phyloP scores from a whole-genome alignment of 2,329 filamentous ascomycete species.

The Arthrinium puccinioides region DNA sequence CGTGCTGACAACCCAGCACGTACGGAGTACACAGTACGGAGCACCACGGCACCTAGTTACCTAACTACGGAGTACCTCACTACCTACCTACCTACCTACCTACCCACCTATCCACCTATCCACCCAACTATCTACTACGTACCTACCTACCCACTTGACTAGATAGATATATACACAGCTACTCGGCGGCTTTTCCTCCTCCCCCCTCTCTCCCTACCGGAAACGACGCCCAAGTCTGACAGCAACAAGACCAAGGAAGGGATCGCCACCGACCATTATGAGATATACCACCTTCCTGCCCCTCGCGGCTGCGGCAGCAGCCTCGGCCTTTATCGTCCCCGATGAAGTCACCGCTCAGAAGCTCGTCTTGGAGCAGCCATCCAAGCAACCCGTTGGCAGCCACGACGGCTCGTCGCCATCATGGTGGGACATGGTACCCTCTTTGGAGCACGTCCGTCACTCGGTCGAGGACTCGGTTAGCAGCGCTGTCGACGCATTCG shows the following conservation, averaged over 20 bases:
- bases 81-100: too few species aligned
- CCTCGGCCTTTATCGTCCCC: conserved; percentile 17
- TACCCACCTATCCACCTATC: too few species aligned
- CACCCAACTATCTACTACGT: too few species aligned
- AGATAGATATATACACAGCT: too few species aligned
- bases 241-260: background rate
- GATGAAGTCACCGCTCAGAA: conserved; percentile 19
- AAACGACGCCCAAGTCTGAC: background rate
- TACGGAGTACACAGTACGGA: too few species aligned
- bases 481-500: conserved; percentile 10
- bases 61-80: too few species aligned
- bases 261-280: conserved; percentile 9
- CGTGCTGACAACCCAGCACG: too few species aligned
- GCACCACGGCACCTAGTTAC: too few species aligned
- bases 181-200: too few species aligned
- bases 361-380: conserved; percentile 15
- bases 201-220: background rate
- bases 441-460: background rate
- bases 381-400: conserved; percentile 7
- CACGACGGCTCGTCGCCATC: background rate
- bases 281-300: conserved; percentile 16
- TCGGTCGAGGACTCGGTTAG: conserved; percentile 4
- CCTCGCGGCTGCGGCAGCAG: conserved; percentile 12
- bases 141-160: too few species aligned
- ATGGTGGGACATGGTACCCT: conserved; percentile 7